Conservation (phyloP, 352 stramenopile species). For the Pythium rhizo-oryzae region DNA sequence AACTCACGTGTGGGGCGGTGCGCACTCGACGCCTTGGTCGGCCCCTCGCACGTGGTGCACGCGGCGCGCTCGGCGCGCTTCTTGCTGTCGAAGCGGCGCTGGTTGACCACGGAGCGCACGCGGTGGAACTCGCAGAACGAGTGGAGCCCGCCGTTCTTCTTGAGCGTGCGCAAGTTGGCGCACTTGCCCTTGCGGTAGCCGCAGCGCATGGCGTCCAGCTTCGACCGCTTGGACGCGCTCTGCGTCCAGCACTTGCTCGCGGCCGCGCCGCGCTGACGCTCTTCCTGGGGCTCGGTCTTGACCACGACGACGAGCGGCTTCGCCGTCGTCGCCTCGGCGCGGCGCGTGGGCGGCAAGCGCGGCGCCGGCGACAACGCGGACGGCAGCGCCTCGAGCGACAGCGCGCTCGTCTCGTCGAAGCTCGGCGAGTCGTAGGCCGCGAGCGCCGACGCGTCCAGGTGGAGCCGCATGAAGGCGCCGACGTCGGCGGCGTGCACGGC, state of each 20-base stretch:
- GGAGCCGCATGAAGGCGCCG: slow-evolving; percentile 13
- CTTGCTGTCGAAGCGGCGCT: slow-evolving; percentile 38
- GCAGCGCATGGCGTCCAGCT: slow-evolving; percentile 33
- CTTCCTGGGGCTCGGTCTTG: background rate
- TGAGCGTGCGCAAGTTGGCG: slow-evolving; percentile 51
- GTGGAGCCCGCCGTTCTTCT: slow-evolving; percentile 68
- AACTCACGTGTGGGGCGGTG: background rate
- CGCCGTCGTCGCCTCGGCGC: too few relatives aligned
- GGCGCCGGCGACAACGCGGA: background rate
- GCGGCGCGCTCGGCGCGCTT: slow-evolving; percentile 3
- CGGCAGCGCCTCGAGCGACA: slow-evolving; percentile 21
- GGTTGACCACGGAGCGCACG: slow-evolving; percentile 56
- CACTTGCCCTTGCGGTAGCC: slow-evolving; percentile 57
- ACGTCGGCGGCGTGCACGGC: background rate
- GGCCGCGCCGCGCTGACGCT: background rate
- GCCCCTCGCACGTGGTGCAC: background rate
- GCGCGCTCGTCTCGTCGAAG: slow-evolving; percentile 23
- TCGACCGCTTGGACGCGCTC: slow-evolving; percentile 1
- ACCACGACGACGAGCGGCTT: too few relatives aligned
- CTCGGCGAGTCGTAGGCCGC: slow-evolving; percentile 26
- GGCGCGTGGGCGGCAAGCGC: background rate
- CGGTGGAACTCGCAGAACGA: slow-evolving; percentile 71
- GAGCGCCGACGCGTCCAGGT: slow-evolving; percentile 24
- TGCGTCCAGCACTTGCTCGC: too few relatives aligned
- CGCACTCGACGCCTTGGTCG: background rate